A percentile compares a stretch with the other conserved stretches of the same genome.
These are phyloP conservation scores for Pseudogymnoascus sp. DNA, from an alignment of 2,329 filamentous ascomycete genomes.

Conservation along the genomic window DNA sequence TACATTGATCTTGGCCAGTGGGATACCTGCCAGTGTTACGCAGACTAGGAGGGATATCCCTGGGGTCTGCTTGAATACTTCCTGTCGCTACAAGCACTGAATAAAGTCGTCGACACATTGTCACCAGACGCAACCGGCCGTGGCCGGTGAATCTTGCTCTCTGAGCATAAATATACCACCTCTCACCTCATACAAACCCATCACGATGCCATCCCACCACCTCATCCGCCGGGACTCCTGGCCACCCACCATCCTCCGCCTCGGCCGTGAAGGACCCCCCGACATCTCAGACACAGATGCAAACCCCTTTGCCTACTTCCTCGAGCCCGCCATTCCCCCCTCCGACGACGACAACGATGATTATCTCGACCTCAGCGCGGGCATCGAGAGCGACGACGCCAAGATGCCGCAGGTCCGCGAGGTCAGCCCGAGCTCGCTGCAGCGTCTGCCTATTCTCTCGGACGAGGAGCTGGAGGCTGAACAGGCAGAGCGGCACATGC, in stretches of 20 bases:
- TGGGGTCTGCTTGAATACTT: neutral
- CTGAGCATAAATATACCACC: neutral
- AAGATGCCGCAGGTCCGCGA: conserved; percentile 21
- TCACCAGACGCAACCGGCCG: neutral
- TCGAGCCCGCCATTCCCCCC: conserved; percentile 21
- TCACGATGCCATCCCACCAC: conserved; percentile 24
- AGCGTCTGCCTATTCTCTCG: neutral
- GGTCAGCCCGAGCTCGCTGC: conserved; percentile 23
- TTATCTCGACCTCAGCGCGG: conserved; percentile 26
- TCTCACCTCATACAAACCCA: neutral
- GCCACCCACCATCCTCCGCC: conserved; percentile 26
- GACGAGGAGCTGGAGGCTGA: neutral
- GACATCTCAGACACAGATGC: conserved; percentile 23
- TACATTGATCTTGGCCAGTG: neutral
- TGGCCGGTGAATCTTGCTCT: neutral
- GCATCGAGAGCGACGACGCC: conserved; percentile 23
- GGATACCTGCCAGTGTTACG: neutral
- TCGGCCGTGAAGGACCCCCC: conserved; percentile 9
- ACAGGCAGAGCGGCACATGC: neutral
- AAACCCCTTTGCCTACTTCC: conserved; percentile 28
- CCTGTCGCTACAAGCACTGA: conserved; percentile 1
- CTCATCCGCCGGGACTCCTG: conserved; percentile 27
- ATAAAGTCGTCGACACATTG: neutral
- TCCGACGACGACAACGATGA: conserved; percentile 23
- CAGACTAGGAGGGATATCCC: neutral